Evolutionary conservation across 352 stramenopile species (phyloP).

Genomic region (Phytopythium oedochilum): DNA sequence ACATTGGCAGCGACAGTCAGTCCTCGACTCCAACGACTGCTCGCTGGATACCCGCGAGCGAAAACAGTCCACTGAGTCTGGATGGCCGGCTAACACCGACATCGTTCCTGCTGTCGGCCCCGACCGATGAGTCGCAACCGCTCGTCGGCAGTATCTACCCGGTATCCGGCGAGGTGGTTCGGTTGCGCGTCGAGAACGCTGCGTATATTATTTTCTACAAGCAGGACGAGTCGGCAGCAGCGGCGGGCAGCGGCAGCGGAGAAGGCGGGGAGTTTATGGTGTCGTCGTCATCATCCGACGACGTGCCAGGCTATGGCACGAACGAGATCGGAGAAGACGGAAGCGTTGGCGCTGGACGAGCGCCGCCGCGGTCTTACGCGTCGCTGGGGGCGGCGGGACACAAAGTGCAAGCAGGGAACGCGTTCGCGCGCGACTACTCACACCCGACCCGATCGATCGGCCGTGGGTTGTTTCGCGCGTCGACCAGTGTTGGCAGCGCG

Average conservation of each 20-base stretch:
- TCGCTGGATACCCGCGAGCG: constrained; percentile 1
- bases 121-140: constrained; percentile 56
- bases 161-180: constrained; percentile 65
- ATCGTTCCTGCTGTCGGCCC: constrained; percentile 35
- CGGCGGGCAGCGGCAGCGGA: constrained; percentile 32
- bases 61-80: neutral
- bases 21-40: constrained; percentile 3
- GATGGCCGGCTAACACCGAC: constrained; percentile 56
- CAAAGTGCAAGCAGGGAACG: constrained; percentile 86
- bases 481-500: constrained; percentile 79
- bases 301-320: constrained; percentile 16
- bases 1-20: neutral
- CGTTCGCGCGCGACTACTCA: constrained; percentile 76
- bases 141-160: constrained; percentile 66
- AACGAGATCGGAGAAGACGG: constrained; percentile 37
- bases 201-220: constrained; percentile 91
- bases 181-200: constrained; percentile 64
- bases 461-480: constrained; percentile 72
- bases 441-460: constrained; percentile 78
- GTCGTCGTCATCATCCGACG: constrained; percentile 45
- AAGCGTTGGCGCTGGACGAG: constrained; percentile 8
- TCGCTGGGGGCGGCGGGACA: constrained; percentile 77
- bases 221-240: constrained; percentile 12
- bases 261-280: constrained; percentile 30
- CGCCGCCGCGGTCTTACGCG: constrained; percentile 65